phyloP scores from a whole-genome alignment of 768 basidiomycete species.

The Boletus bicolor region DNA sequence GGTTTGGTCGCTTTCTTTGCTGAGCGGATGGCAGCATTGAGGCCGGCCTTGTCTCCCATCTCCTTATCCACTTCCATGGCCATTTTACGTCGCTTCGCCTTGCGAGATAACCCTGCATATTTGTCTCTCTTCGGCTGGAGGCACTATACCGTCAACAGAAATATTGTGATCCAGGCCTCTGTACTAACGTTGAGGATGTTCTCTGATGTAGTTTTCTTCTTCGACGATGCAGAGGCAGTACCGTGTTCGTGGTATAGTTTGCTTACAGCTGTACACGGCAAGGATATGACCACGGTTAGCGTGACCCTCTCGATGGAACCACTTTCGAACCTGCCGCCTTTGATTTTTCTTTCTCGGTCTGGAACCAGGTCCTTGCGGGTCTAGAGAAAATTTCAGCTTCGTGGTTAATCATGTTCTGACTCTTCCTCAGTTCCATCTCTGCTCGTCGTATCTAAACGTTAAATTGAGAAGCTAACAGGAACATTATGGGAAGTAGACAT shows the following conservation, averaged over 20 bases:
- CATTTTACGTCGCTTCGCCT: constrained; percentile 83
- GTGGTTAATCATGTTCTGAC: constrained; percentile 93
- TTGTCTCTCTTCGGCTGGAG: constrained; percentile 72
- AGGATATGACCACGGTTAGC: constrained; percentile 1
- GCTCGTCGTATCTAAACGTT: constrained; percentile 69
- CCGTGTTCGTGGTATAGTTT: constrained; percentile 71
- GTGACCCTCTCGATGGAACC: not conserved
- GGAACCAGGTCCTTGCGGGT: constrained; percentile 99
- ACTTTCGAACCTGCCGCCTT: constrained; percentile 63
- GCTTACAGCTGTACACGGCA: constrained; percentile 54
- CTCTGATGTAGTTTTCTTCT: constrained; percentile 33
- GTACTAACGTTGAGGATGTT: constrained; percentile 41
- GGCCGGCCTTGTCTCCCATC: constrained; percentile 46
- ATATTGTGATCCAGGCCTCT: not conserved
- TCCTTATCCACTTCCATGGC: constrained; percentile 78
- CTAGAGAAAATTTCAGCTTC: constrained; percentile 88
- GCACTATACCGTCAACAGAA: constrained; percentile 4
- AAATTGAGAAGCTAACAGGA: constrained; percentile 7
- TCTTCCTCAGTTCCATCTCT: constrained; percentile 95
- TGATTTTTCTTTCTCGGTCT: constrained; percentile 77
- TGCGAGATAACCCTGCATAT: constrained; percentile 80
- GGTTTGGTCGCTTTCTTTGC: constrained; percentile 80
- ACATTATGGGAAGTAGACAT: constrained; percentile 15
- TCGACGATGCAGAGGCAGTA: constrained; percentile 38
- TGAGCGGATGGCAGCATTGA: constrained; percentile 76